Evolutionary conservation across 306 rosid genomes (phyloP), one percentile per base, ranked within the genome.

Genomic region (Echinosophora koreensis): DNA sequence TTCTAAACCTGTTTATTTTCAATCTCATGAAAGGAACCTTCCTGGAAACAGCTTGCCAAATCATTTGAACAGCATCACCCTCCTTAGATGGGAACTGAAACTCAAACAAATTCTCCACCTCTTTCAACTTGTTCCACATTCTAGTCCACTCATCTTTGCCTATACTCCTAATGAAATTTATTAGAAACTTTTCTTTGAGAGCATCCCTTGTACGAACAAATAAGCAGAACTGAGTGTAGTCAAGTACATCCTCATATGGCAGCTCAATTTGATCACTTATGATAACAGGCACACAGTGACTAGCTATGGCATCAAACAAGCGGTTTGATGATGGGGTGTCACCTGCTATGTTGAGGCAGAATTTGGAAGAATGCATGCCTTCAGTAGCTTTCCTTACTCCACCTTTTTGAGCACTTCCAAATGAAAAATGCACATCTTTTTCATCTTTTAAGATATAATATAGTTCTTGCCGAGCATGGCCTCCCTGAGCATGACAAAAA

Each of bases 241-340:
- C 97, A 0, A 92, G 80, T 27, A 82, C 88, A 69, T 92, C 97
- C 76, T 92, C 97, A 2, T 84, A 90, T 14, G 97, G 96, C 2
- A 90, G 92, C 75, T 92, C 97, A 8, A 92, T 90, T 0, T 92
- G 85, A 13, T 92, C 94, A 16, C 97, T 92, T 79, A 92, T 85
- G 38, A 92, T 92, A 30, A 92, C 90, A 0, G 97, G 97, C 6
- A 92, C 90, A 35, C 96, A 92, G 72, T 89, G 94, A 39, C 94
- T 88, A 0, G 84, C 96, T 17, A 92, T 92, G 35, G 96, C 97
- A 44, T 92, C 97, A 0, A 92, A 92, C 35, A 92, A 82, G 37
- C 97, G 96, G 61, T 92, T 90, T 0, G 97, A 92, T 22, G 97
- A 92, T 1, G 97, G 97, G 14, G 97, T 92, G 80, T 92, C 97